Evolutionary conservation across 805 yeast species (phyloP).

Genomic region (Starmerella stigmatis): DNA sequence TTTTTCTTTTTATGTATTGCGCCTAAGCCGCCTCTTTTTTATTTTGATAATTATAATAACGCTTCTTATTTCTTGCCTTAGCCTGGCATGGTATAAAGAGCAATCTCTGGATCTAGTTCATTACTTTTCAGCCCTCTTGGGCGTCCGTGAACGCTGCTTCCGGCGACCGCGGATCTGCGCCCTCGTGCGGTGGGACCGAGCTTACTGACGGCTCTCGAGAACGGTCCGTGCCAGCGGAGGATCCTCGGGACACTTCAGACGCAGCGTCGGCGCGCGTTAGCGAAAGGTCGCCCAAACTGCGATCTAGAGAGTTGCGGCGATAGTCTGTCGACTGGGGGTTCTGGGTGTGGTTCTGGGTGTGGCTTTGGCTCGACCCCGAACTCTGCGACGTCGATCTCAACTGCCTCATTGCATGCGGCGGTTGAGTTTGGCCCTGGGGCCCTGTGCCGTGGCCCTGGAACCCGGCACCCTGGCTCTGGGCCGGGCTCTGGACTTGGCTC

Average conservation of each 20-base stretch:
- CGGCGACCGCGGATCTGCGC: too few relatives aligned
- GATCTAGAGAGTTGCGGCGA: background rate
- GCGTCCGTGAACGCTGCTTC: background rate
- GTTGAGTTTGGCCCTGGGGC: background rate
- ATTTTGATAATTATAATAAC: too few relatives aligned
- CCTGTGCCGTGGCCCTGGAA: too few relatives aligned
- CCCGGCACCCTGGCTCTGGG: background rate
- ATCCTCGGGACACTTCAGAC: background rate
- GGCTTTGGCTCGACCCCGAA: background rate
- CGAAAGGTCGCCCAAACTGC: background rate
- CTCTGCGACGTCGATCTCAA: background rate
- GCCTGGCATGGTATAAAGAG: too few relatives aligned
- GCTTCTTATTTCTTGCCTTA: background rate
- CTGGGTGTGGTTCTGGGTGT: background rate
- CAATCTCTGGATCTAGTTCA: background rate
- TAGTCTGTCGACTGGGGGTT: background rate
- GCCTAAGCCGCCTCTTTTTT: too few relatives aligned
- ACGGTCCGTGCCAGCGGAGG: slow-evolving; percentile 3
- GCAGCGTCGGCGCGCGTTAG: background rate
- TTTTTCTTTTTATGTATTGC: background rate
- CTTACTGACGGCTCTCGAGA: background rate
- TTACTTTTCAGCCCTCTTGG: background rate
- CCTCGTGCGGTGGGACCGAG: too few relatives aligned
- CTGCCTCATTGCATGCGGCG: background rate
- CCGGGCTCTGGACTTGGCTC: background rate